phyloP scores from a whole-genome alignment of 345 rosid species.

The Excoecaria agallocha region DNA sequence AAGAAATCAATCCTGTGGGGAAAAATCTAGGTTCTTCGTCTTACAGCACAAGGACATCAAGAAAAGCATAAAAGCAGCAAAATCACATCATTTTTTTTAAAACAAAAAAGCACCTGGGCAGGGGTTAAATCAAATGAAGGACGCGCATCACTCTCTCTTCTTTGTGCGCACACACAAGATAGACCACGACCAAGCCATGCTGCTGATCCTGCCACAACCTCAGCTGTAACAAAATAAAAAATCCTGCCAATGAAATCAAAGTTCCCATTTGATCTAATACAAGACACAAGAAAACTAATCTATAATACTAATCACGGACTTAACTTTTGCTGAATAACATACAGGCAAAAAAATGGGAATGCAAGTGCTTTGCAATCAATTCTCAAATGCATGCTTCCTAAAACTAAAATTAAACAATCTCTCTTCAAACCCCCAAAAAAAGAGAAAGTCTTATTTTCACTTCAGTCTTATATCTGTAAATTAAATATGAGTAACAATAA shows the following conservation, averaged over 20 bases:
- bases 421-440: not conserved
- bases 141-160: conserved; percentile 75
- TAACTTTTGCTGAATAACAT: not conserved
- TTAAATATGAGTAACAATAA: not conserved
- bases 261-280: conserved; percentile 9
- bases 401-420: not conserved
- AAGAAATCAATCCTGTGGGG: not conserved
- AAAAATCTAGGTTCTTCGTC: not conserved
- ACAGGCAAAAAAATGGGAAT: not conserved
- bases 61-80: not conserved
- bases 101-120: conserved; percentile 59
- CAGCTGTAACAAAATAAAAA: conserved; percentile 68
- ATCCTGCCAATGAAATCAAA: conserved; percentile 22
- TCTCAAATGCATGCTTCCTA: not conserved
- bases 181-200: conserved; percentile 98
- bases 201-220: conserved; percentile 97
- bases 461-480: not conserved
- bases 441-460: too few species aligned
- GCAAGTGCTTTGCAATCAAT: not conserved
- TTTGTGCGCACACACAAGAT: conserved; percentile 97
- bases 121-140: conserved; percentile 96
- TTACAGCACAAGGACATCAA: not conserved
- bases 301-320: not conserved
- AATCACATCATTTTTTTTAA: not conserved
- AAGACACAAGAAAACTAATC: conserved; percentile 13